Evolutionary conservation across 148 eudicot genomes (phyloP), one percentile per base, ranked within the genome.

Genomic region (Suaeda aralocaspica): DNA sequence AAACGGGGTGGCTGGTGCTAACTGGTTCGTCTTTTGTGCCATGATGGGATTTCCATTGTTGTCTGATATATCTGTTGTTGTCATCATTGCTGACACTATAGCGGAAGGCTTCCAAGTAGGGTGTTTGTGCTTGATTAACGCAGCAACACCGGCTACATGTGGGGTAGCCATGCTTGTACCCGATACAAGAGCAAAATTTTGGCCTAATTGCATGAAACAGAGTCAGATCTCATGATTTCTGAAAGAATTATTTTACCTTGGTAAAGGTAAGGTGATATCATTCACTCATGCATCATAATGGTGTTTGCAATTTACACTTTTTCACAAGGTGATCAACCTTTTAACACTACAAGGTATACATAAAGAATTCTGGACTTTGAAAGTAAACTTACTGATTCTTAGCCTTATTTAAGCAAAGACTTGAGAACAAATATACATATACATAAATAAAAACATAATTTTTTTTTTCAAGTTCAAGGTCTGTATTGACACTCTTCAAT

Each of bases 161-260:
- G 89, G 89, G 1, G 89, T 80, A 18, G 89, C 89, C 92, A 88
- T 88, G 86, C 92, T 88, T 45, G 92, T 88, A 61, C 89, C 92
- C 9, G 89, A 88, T 36, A 83, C 78, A 21, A 88, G 75, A 11
- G 89, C 92, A 64, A 88, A 88, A 16, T 65, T 69, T 74, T 85
- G 86, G 19, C 92, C 92, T 87, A 70, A 51, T 30, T 42, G 26
- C 60, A 77, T n/a, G 60, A 46, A 61, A 61, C 49, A 72, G 16
- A 28, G 31, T 28, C 21, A 59, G 51, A 46, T 33, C 48, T 42
- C 22, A 66, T 33, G 34, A 53, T 18, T 11, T 52, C 49, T 61
- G 15, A 14, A 57, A 57, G 34, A 3, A 28, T 30, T 14, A 14
- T 9, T 9, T 15, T 29, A 2, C 34, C 29, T 57, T 57, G 31